phyloP scores from a whole-genome alignment of 163 green algal species.

The Scenedesmus sp. region DNA sequence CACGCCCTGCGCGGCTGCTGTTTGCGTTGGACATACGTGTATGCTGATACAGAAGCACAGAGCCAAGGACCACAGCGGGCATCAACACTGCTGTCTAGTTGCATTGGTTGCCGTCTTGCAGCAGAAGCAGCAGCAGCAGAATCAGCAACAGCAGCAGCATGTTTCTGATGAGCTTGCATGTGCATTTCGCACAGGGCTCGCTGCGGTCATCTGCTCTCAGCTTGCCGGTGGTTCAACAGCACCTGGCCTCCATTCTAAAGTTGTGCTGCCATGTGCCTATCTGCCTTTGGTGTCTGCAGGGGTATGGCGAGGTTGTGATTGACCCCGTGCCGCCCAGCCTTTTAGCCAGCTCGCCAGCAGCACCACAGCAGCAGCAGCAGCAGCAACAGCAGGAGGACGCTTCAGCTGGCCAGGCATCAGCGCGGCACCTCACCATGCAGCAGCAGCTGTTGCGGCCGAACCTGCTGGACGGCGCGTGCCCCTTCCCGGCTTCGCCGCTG shows the following conservation, averaged over 20 bases:
- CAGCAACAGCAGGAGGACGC: neutral
- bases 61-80: no score
- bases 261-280: neutral
- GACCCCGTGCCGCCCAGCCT: neutral
- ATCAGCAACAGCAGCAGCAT: neutral
- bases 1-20: neutral
- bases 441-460: neutral
- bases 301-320: constrained; percentile 35
- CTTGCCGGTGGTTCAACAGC: neutral
- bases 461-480: constrained; percentile 16
- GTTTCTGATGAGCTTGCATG: neutral
- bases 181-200: neutral
- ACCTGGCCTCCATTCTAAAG: no score
- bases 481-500: constrained; percentile 38
- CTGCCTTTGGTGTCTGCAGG: neutral
- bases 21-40: neutral
- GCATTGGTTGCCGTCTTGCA: no score
- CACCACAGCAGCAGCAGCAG: constrained; percentile 19
- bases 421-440: neutral
- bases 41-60: neutral
- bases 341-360: neutral
- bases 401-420: neutral
- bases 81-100: no score
- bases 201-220: no score
- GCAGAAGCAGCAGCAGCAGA: no score